phyloP scores from a whole-genome alignment of 2,329 filamentous ascomycete genomes.

The Setomelanomma holmii region DNA sequence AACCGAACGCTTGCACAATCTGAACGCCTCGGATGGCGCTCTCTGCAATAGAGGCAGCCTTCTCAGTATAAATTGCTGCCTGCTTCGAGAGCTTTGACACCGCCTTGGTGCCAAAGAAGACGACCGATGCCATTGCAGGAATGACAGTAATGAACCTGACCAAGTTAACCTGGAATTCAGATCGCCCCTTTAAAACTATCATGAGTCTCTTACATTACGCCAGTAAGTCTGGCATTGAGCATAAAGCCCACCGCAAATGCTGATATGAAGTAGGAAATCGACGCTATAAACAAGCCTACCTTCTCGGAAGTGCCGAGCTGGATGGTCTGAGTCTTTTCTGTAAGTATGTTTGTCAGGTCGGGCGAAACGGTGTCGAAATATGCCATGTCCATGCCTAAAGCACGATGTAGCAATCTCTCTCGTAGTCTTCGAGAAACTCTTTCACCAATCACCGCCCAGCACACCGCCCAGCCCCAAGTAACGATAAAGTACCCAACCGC shows the following conservation, averaged over 20 bases:
- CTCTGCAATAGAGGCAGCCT: conserved; percentile 54
- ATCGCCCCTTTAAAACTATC: neutral
- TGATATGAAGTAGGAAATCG: conserved; percentile 55
- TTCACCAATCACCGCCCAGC: conserved; percentile 60
- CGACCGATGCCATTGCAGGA: conserved; percentile 55
- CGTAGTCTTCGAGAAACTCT: conserved; percentile 57
- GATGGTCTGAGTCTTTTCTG: conserved; percentile 55
- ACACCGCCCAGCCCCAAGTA: conserved; percentile 58
- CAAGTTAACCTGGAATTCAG: too few species aligned
- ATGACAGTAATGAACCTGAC: conserved; percentile 53
- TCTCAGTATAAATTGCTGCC: conserved; percentile 48
- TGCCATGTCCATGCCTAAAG: conserved; percentile 59
- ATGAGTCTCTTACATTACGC: conserved; percentile 43
- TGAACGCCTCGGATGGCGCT: conserved; percentile 56
- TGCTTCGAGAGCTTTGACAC: conserved; percentile 51
- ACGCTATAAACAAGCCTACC: conserved; percentile 55
- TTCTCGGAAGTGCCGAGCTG: conserved; percentile 57
- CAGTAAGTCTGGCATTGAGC: conserved; percentile 52
- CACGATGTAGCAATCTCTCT: conserved; percentile 55
- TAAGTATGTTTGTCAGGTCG: conserved; percentile 57
- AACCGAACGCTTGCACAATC: conserved; percentile 58
- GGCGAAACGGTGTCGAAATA: conserved; percentile 60
- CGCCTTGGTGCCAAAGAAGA: conserved; percentile 51
- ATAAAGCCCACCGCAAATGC: conserved; percentile 56
- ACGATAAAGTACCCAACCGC: conserved; percentile 58